Percentiles rank a stretch among this genome's conserved stretches.
These are phyloP conservation scores for Avena eriantha DNA, from an alignment of 176 grass and related monocot genomes.

Conservation along the genomic window DNA sequence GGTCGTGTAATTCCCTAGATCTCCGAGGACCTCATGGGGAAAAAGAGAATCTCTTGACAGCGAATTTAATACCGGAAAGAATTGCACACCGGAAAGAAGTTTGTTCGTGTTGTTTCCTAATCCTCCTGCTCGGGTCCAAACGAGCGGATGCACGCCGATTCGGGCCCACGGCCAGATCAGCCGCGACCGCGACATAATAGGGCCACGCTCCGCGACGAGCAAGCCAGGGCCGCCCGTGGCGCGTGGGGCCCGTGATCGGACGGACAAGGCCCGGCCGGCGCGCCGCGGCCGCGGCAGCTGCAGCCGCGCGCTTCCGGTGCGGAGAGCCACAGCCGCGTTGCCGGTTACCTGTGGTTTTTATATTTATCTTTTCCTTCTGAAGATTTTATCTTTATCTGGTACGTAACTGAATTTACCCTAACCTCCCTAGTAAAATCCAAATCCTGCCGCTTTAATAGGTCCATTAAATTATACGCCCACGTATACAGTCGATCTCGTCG, in stretches of 20 bases:
- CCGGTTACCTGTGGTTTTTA: background rate
- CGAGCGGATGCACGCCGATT: background rate
- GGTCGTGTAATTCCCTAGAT: background rate
- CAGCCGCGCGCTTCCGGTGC: conserved; percentile 25
- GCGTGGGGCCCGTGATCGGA: background rate
- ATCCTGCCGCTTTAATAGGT: background rate
- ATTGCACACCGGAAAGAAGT: background rate
- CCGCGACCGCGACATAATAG: conserved; percentile 26
- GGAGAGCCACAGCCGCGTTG: conserved; percentile 58
- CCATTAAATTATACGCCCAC: background rate
- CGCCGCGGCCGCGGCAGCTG: conserved; percentile 34
- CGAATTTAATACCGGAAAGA: background rate
- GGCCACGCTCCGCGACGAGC: conserved; percentile 23
- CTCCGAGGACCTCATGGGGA: background rate
- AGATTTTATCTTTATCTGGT: conserved; percentile 10
- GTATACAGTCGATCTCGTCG: background rate
- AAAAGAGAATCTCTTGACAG: background rate
- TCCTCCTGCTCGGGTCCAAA: conserved; percentile 2
- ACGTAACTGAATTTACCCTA: background rate
- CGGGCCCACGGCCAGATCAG: conserved; percentile 52
- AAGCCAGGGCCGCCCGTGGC: conserved; percentile 50
- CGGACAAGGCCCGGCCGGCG: background rate
- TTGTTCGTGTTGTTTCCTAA: background rate
- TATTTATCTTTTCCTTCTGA: background rate
- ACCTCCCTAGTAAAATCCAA: background rate